phyloP scores from a whole-genome alignment of 805 yeast genomes.

The Wickerhamiella hasegawae region DNA sequence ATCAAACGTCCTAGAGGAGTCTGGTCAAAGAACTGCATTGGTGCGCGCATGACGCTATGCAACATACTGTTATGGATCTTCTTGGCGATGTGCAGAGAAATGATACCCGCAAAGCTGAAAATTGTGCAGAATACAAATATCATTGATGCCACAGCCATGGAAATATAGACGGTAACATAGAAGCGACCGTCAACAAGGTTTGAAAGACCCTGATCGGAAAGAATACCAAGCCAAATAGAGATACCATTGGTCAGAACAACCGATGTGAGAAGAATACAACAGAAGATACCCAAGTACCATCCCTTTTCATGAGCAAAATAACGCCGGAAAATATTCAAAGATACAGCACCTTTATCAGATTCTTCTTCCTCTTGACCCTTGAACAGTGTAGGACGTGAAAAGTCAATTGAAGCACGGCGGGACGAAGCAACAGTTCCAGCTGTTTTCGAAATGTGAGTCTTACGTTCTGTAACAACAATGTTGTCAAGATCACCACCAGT shows the following conservation, averaged over 20 bases:
- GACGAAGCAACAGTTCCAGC: constrained; percentile 15
- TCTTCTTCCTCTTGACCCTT: constrained; percentile 20
- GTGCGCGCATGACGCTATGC: constrained; percentile 42
- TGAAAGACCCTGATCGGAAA: constrained; percentile 12
- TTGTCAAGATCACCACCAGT: constrained; percentile 66
- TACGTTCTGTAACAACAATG: constrained; percentile 50
- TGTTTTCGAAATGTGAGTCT: constrained; percentile 50
- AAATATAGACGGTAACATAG: constrained; percentile 69
- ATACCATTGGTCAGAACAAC: constrained; percentile 9
- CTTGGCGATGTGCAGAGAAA: constrained; percentile 10
- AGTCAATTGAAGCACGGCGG: constrained; percentile 5
- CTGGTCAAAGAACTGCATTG: constrained; percentile 61
- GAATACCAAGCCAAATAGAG: constrained; percentile 13
- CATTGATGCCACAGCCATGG: constrained; percentile 34
- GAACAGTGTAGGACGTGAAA: constrained; percentile 2
- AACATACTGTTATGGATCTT: constrained; percentile 41
- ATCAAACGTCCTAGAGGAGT: constrained; percentile 70
- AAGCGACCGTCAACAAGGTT: constrained; percentile 17
- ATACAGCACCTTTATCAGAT: constrained; percentile 10
- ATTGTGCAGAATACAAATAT: constrained; percentile 15
- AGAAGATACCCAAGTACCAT: constrained; percentile 34
- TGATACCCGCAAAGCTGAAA: constrained; percentile 46
- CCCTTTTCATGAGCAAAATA: constrained; percentile 17
- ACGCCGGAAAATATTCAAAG: constrained; percentile 12
- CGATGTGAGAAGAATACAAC: constrained; percentile 20